phyloP scores from a whole-genome alignment of 306 rosid species.

The Herpetospermum pedunculosum region DNA sequence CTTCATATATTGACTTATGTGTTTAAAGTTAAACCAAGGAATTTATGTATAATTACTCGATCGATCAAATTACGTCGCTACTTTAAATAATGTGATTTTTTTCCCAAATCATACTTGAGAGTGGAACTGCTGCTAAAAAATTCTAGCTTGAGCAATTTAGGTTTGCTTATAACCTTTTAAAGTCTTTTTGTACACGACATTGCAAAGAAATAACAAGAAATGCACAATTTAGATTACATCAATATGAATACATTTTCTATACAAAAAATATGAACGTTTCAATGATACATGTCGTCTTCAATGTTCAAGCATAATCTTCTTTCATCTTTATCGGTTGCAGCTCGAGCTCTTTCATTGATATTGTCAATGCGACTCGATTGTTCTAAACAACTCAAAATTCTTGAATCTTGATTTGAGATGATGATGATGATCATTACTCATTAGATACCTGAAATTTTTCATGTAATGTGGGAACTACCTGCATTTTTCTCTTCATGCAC shows the following conservation, averaged over 20 bases:
- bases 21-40: too few species aligned
- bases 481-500: neutral
- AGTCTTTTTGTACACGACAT: too few species aligned
- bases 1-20: too few species aligned
- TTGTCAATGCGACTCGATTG: neutral
- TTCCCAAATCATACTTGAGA: neutral
- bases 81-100: too few species aligned
- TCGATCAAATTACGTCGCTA: too few species aligned
- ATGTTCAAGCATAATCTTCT: neutral
- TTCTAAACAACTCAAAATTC: neutral
- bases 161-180: neutral
- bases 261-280: neutral
- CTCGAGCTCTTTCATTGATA: neutral
- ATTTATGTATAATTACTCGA: too few species aligned
- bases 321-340: neutral
- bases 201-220: neutral
- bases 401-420: neutral
- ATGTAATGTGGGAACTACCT: neutral
- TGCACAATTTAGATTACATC: neutral
- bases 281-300: neutral
- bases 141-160: neutral
- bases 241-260: neutral
- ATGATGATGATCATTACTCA: neutral
- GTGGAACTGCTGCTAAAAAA: conserved; percentile 17
- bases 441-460: neutral